These are phyloP conservation scores for Acanthamoeba royreba DNA, from an alignment of 208 protist genomes.

Conservation along the genomic window DNA sequence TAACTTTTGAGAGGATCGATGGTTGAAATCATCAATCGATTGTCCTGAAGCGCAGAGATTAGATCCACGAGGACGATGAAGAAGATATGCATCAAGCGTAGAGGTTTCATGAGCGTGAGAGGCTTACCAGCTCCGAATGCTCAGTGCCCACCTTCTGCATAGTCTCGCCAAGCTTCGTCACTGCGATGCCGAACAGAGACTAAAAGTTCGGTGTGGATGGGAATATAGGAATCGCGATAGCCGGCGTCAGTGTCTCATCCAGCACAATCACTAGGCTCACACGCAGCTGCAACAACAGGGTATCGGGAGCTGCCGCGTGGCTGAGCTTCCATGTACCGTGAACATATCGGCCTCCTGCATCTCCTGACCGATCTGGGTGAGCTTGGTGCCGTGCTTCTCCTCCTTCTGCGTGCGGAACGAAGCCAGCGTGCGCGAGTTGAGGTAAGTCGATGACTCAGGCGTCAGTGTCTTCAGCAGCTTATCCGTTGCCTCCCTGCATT, in stretches of 20 bases:
- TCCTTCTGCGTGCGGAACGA: background rate
- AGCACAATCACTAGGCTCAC: too few relatives aligned
- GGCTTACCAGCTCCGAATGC: background rate
- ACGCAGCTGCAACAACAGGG: too few relatives aligned
- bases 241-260: too few relatives aligned
- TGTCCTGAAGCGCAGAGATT: background rate
- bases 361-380: background rate
- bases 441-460: background rate
- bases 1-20: background rate
- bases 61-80: background rate
- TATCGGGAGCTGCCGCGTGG: too few relatives aligned
- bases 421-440: background rate
- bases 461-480: background rate
- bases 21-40: background rate
- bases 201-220: background rate
- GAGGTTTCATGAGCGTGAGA: background rate
- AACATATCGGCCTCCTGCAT: background rate
- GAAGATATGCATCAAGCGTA: background rate
- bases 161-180: background rate
- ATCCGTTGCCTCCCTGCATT: background rate
- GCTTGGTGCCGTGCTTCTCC: background rate
- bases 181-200: background rate
- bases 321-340: background rate
- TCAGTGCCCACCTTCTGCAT: constrained; percentile 1
- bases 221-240: too few relatives aligned